Percentiles rank a stretch among this genome's conserved stretches.
phyloP scores from a whole-genome alignment of 2,329 filamentous ascomycete genomes.

The Paecilomyces formosus region DNA sequence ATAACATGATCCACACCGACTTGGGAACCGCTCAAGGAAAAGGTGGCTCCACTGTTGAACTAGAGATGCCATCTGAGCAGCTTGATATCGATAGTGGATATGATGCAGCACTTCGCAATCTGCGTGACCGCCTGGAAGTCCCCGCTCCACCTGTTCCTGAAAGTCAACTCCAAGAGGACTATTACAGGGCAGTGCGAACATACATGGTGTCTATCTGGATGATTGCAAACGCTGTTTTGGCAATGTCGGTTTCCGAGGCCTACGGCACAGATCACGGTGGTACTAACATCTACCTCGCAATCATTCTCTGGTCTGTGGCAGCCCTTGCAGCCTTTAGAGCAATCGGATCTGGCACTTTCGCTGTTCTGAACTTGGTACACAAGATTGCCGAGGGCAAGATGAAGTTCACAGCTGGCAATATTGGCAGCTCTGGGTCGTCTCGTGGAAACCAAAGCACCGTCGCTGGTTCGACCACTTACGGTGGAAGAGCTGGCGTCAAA shows the following conservation, averaged over 20 bases:
- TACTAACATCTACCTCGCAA: slow-evolving; percentile 82
- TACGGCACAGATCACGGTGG: slow-evolving; percentile 66
- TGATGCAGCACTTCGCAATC: slow-evolving; percentile 91
- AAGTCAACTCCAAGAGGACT: slow-evolving; percentile 88
- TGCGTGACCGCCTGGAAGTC: slow-evolving; percentile 87
- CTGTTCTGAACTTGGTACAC: slow-evolving; percentile 75
- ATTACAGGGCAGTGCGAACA: slow-evolving; percentile 93
- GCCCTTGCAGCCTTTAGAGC: slow-evolving; percentile 80
- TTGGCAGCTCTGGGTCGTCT: slow-evolving; percentile 9
- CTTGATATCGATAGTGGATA: slow-evolving; percentile 97
- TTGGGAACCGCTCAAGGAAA: slow-evolving; percentile 76
- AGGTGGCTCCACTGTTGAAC: slow-evolving; percentile 71
- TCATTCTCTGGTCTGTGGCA: slow-evolving; percentile 90
- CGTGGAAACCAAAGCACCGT: slow-evolving; percentile 7
- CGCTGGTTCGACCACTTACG: slow-evolving; percentile 14
- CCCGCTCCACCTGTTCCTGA: slow-evolving; percentile 56
- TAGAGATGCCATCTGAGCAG: slow-evolving; percentile 97
- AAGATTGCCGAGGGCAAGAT: slow-evolving; percentile 80
- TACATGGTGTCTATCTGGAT: slow-evolving; percentile 98
- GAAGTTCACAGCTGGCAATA: slow-evolving; percentile 41
- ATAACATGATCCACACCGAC: slow-evolving; percentile 91
- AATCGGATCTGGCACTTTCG: slow-evolving; percentile 71
- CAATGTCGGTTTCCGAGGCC: slow-evolving; percentile 85
- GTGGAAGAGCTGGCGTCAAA: slow-evolving; percentile 23
- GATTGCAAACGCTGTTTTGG: slow-evolving; percentile 81